phyloP scores from a whole-genome alignment of 805 yeast genomes.

The Peterozyma xylosa region DNA sequence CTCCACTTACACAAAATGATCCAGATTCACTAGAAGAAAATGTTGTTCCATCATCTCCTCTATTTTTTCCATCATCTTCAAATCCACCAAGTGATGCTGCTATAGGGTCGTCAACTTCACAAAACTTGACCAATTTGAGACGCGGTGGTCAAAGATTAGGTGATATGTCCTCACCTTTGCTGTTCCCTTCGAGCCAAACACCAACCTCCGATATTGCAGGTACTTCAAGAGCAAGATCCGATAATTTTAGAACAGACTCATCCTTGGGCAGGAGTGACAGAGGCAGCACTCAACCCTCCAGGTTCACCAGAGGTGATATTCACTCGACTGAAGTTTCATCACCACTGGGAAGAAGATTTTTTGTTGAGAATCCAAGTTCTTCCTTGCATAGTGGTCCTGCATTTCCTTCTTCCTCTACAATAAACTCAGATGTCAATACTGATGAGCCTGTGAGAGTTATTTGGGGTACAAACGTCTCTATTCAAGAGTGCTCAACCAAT shows the following conservation, averaged over 20 bases:
- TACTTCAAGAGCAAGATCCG: constrained; percentile 36
- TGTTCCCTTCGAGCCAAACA: constrained; percentile 32
- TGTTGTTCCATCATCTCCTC: constrained; percentile 48
- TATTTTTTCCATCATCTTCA: constrained; percentile 39
- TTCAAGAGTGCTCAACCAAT: constrained; percentile 73
- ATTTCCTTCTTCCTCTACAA: constrained; percentile 11
- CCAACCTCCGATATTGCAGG: constrained; percentile 9
- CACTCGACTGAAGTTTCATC: constrained; percentile 65
- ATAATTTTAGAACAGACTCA: constrained; percentile 16
- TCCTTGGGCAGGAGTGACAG: constrained; percentile 20
- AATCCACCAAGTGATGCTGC: constrained; percentile 11
- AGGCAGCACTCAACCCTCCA: constrained; percentile 34
- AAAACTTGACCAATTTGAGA: constrained; percentile 27
- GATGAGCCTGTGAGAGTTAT: constrained; percentile 84
- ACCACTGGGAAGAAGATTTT: constrained; percentile 57
- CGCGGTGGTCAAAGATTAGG: constrained; percentile 16
- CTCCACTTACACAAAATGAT: constrained; percentile 19
- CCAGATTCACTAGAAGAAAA: constrained; percentile 29
- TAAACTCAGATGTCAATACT: constrained; percentile 24
- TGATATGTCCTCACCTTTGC: constrained; percentile 41
- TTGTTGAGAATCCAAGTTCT: constrained; percentile 31
- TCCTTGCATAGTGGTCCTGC: constrained; percentile 15
- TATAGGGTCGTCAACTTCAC: constrained; percentile 12
- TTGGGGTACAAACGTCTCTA: constrained; percentile 98
- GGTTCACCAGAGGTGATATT: constrained; percentile 66